Base-by-base conservation (phyloP, 768 basidiomycete genomes). In the Lyophyllum decastes region DNA sequence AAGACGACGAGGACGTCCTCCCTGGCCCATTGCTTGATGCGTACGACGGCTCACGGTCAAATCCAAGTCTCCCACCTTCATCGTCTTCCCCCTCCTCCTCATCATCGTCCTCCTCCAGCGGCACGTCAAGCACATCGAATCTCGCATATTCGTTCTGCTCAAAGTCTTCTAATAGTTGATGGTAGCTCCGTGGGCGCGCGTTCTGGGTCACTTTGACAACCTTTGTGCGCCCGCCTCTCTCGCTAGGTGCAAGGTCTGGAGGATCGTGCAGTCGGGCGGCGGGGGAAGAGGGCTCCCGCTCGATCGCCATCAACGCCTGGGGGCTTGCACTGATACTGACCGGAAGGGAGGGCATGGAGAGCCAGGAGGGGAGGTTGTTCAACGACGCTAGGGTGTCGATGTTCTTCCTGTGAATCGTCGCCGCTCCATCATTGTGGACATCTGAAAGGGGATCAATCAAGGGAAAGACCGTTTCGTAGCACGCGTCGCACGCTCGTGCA, bases 391-490 rank as follows among this genome's bases (percentile, higher is more conserved):
- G 76, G 0, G 82, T 79, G 62, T 78, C 75, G 27, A 66, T 45
- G 50, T 68, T 63, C 35, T 57, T 52, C 48, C 58, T 25, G 40
- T 59, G 59, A 9, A 59, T 59, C 8, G 54, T 40, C 25, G 47
- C 53, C 24, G 48, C 51, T 49, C 51, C 50, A 24, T 62, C 64
- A 14, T 5, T 25, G 35, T 3, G 2, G 12, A 55, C 45, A 5
- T 66, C 66, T 12, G 65, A 48, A 19, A 64, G 63, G 10, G 67
- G 61, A 19, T 80, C 72, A 34, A 88, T 65, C 2, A 89, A 55
- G 0, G 92, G 92, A 63, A 96, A 96, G 17, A 95, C 89, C 12
- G 88, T 82, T 60, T 92, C 90, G 65, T 88, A 96, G 71, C 94
- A 96, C 1, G 88, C 82, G 54, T 92, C 87, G 69, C 94, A 96